Conservation (phyloP, 2,329 filamentous ascomycete genomes). For the Zalaria sp. region DNA sequence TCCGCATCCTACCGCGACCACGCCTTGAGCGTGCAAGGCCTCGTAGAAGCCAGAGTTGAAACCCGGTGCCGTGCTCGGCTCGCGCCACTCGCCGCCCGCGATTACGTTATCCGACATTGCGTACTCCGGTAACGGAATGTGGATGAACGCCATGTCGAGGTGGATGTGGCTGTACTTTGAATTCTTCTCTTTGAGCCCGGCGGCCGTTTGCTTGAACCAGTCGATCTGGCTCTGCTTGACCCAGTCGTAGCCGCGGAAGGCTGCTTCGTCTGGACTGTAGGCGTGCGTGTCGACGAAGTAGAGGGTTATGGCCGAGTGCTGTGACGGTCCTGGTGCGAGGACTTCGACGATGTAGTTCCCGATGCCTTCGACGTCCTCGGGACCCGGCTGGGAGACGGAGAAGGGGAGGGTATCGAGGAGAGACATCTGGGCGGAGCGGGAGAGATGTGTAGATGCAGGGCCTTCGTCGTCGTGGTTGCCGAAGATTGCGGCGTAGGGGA, state of each 20-base stretch:
- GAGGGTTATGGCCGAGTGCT: constrained; percentile 84
- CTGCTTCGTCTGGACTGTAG: constrained; percentile 78
- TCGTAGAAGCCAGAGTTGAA: constrained; percentile 92
- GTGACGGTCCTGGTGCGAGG: constrained; percentile 60
- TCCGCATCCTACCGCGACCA: constrained; percentile 79
- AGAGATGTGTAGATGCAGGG: constrained; percentile 37
- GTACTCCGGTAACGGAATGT: constrained; percentile 92
- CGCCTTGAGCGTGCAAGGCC: constrained; percentile 70
- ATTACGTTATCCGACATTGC: constrained; percentile 42
- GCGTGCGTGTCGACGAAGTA: constrained; percentile 90
- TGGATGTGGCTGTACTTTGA: constrained; percentile 83
- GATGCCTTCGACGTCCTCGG: constrained; percentile 71
- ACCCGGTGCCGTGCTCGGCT: constrained; percentile 71
- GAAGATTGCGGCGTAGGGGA: constrained; percentile 88
- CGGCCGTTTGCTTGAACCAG: constrained; percentile 77
- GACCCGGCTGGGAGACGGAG: constrained; percentile 73
- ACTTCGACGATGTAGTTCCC: constrained; percentile 94
- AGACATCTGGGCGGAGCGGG: constrained; percentile 66
- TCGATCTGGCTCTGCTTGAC: constrained; percentile 85
- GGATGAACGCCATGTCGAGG: constrained; percentile 93
- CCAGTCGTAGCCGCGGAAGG: constrained; percentile 94
- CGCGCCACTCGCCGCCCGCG: constrained; percentile 57
- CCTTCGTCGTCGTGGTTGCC: constrained; percentile 96
- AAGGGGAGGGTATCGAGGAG: constrained; percentile 78
- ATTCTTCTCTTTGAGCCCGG: constrained; percentile 49